Percentiles rank a stretch among this genome's conserved stretches.
Evolutionary conservation across 2,329 filamentous ascomycete species (phyloP).

Genomic region (Aspergillus clavatus): DNA sequence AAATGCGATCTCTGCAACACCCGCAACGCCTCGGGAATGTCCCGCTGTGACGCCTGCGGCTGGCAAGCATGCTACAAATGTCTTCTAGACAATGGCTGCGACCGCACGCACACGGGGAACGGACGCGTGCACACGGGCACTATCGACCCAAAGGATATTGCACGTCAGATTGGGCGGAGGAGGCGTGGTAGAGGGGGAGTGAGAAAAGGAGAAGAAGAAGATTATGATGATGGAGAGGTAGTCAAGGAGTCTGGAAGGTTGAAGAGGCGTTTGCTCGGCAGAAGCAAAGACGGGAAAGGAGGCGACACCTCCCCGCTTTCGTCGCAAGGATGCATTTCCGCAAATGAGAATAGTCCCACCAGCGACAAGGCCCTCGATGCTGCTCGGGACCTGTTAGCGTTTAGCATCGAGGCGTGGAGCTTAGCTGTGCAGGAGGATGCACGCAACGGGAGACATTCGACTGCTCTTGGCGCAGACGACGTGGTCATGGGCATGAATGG

Average conservation of each 20-base stretch:
- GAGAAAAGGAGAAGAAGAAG: no score
- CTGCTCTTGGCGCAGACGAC: neutral
- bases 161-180: neutral
- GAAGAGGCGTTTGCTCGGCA: no score
- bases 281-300: no score
- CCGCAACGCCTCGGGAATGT: conserved; percentile 30
- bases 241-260: no score
- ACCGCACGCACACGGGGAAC: conserved; percentile 9
- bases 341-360: no score
- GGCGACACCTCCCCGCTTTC: no score
- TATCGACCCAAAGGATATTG: neutral
- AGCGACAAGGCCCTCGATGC: neutral
- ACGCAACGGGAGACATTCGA: neutral
- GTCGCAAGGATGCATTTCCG: no score
- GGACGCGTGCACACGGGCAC: conserved; percentile 7
- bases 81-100: conserved; percentile 11
- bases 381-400: conserved; percentile 1
- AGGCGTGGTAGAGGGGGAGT: neutral
- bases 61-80: conserved; percentile 36
- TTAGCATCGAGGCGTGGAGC: neutral
- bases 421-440: neutral
- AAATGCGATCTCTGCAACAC: conserved; percentile 37
- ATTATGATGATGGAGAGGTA: no score
- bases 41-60: conserved; percentile 30
- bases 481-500: neutral